Percentiles rank a stretch among this genome's conserved stretches.
phyloP scores from a whole-genome alignment of 163 green algal genomes.

The Scenedesmus sp. region DNA sequence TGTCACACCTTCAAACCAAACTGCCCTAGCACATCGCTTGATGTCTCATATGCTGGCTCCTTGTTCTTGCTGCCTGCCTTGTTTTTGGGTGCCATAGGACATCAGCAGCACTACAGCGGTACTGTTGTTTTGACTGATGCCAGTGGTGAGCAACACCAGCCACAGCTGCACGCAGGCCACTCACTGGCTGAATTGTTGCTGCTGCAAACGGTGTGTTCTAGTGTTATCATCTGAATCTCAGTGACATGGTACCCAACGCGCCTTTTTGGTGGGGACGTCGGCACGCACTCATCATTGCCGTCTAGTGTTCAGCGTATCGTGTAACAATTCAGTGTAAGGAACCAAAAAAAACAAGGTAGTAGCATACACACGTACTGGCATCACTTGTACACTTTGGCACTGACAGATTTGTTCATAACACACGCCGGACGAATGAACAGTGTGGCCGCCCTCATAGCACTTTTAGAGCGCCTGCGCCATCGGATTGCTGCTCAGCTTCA shows the following conservation, averaged over 20 bases:
- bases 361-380: neutral
- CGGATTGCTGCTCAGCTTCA: conserved; percentile 8
- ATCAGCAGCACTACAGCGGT: conserved; percentile 1
- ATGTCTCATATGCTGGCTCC: conserved; percentile 34
- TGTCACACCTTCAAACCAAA: conserved; percentile 41
- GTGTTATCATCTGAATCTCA: no score
- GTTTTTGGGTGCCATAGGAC: conserved; percentile 32
- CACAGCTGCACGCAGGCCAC: neutral
- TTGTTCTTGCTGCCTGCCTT: conserved; percentile 51
- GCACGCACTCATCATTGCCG: neutral
- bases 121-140: neutral
- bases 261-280: neutral
- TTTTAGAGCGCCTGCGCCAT: neutral
- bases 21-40: neutral
- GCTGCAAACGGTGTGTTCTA: no score
- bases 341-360: no score
- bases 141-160: neutral
- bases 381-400: neutral
- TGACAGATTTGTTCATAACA: neutral
- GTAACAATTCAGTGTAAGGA: no score
- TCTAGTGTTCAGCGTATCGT: no score
- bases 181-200: no score
- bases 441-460: neutral
- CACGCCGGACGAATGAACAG: neutral
- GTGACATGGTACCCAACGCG: neutral